Evolutionary conservation across 1,284 basidiomycete genomes (phyloP).

Genomic region (Heterobasidion parviporum): DNA sequence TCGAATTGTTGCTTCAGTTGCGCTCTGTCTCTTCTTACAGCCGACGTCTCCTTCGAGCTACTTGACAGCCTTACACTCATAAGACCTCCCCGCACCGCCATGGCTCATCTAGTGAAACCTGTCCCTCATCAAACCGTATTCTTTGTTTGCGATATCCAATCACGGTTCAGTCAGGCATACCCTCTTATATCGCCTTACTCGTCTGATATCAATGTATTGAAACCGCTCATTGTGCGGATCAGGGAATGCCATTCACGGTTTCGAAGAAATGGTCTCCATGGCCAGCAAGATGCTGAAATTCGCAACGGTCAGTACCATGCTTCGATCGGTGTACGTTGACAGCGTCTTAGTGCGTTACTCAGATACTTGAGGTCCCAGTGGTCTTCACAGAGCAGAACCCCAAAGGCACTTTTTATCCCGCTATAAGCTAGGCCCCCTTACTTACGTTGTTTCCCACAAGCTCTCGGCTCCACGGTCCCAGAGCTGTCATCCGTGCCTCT

Average conservation of each 20-base stretch:
- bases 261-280: conserved; percentile 60
- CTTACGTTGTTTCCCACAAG: conserved; percentile 26
- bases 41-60: no score
- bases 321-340: background rate
- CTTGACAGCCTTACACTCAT: no score
- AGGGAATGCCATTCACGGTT: conserved; percentile 57
- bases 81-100: background rate
- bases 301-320: conserved; percentile 47
- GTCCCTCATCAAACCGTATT: conserved; percentile 48
- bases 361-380: conserved; percentile 65
- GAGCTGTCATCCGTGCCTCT: conserved; percentile 56
- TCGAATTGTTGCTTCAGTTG: background rate
- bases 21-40: no score
- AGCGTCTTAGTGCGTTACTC: background rate
- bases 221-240: background rate
- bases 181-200: background rate
- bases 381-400: conserved; percentile 82
- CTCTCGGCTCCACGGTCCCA: conserved; percentile 63
- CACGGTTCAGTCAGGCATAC: conserved; percentile 56
- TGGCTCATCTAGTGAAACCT: conserved; percentile 25
- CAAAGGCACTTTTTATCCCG: conserved; percentile 39
- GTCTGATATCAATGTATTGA: background rate
- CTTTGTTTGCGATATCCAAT: conserved; percentile 77
- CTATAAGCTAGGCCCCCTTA: background rate
- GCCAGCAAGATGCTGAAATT: conserved; percentile 70